Conservation (phyloP, 495 filamentous ascomycete genomes). For the Neurospora sp. region DNA sequence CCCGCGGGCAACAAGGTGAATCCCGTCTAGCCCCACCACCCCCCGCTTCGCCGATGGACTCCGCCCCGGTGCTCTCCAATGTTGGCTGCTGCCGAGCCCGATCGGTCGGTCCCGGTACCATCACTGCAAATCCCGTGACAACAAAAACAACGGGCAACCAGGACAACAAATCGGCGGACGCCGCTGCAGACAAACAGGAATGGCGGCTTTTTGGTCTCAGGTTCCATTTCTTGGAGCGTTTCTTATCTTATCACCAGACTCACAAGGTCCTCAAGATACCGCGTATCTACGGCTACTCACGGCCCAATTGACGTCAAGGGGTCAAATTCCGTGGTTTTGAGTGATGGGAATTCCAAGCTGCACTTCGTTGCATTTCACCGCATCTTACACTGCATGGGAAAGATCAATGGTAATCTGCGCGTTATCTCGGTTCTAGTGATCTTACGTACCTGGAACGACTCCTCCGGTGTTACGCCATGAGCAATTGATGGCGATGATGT, state of each 20-base stretch:
- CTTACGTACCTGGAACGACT: neutral
- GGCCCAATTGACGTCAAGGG: conserved; percentile 14
- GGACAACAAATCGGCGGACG: neutral
- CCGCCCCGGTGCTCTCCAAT: neutral
- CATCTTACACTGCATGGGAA: neutral
- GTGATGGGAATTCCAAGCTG: neutral
- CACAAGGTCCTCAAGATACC: neutral
- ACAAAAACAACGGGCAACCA: neutral
- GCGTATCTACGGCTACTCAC: conserved; percentile 19
- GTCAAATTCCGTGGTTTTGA: conserved; percentile 5
- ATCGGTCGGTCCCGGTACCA: neutral
- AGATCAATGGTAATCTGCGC: conserved; percentile 5
- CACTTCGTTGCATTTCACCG: neutral
- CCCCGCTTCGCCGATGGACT: neutral
- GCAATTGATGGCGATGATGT: neutral
- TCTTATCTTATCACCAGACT: neutral
- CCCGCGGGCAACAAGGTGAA: neutral
- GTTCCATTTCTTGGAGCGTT: neutral
- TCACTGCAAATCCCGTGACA: neutral
- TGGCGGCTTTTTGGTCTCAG: neutral
- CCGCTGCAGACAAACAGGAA: neutral
- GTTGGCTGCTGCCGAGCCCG: neutral
- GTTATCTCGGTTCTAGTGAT: conserved; percentile 10
- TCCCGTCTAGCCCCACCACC: neutral
- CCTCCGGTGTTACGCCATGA: neutral